phyloP scores from a whole-genome alignment of 306 rosid genomes.

The Fagus crenata region DNA sequence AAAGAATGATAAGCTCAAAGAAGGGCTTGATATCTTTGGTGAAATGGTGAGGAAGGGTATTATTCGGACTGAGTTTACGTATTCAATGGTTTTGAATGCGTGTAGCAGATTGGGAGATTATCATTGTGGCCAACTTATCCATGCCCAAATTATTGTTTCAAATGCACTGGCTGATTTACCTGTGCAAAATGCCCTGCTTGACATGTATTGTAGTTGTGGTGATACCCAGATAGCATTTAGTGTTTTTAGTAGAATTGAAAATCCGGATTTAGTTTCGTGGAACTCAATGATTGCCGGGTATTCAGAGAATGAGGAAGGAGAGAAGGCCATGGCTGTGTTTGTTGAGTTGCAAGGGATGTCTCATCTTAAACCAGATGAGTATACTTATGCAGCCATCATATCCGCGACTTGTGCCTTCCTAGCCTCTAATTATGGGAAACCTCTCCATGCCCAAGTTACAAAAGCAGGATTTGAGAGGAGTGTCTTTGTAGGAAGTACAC shows the following conservation, averaged over 20 bases:
- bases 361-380: slow-evolving; percentile 60
- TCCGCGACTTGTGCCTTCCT: slow-evolving; percentile 47
- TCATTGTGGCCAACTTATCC: slow-evolving; percentile 53
- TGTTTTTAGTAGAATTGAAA: slow-evolving; percentile 51
- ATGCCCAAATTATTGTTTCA: slow-evolving; percentile 55
- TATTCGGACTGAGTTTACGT: slow-evolving; percentile 60
- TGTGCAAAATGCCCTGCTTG: slow-evolving; percentile 70
- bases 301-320: slow-evolving; percentile 58
- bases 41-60: slow-evolving; percentile 52
- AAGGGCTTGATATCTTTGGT: slow-evolving; percentile 46
- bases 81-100: slow-evolving; percentile 61
- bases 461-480: slow-evolving; percentile 58
- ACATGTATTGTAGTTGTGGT: slow-evolving; percentile 75
- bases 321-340: slow-evolving; percentile 59
- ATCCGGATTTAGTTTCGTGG: slow-evolving; percentile 73
- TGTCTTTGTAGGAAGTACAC: slow-evolving; percentile 67
- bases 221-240: slow-evolving; percentile 43
- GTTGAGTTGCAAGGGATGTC: slow-evolving; percentile 37
- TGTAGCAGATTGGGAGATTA: slow-evolving; percentile 53
- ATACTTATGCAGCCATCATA: slow-evolving; percentile 64
- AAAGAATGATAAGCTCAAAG: slow-evolving; percentile 43
- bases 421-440: slow-evolving; percentile 48
- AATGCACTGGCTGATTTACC: slow-evolving; percentile 51
- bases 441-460: slow-evolving; percentile 66
- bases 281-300: slow-evolving; percentile 81